phyloP scores from a whole-genome alignment of 1,284 basidiomycete species.

The Malassezia sympodialis region DNA sequence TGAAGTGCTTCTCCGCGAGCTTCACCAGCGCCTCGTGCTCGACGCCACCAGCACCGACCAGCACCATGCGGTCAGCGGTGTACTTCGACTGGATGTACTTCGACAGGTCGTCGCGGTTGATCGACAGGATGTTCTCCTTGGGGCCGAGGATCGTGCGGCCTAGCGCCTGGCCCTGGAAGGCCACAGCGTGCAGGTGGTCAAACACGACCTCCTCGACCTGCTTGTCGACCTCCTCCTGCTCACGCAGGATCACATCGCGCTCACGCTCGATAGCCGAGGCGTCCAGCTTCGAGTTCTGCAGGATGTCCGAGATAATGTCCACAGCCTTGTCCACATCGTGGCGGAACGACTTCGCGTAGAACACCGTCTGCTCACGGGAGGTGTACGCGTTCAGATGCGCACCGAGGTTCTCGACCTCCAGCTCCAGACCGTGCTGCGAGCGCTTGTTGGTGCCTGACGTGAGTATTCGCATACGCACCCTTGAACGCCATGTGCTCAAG shows the following conservation, averaged over 20 bases:
- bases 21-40: slow-evolving; percentile 86
- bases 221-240: slow-evolving; percentile 99
- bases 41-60: slow-evolving; percentile 91
- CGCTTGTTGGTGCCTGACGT: slow-evolving; percentile 69
- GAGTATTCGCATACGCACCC: slow-evolving; percentile 29
- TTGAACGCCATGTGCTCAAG: slow-evolving; percentile 81
- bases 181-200: slow-evolving; percentile 91
- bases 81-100: slow-evolving; percentile 96
- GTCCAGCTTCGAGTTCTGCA: slow-evolving; percentile 95
- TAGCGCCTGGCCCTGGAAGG: slow-evolving; percentile 88
- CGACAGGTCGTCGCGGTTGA: slow-evolving; percentile 78
- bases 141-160: slow-evolving; percentile 96
- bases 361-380: slow-evolving; percentile 96
- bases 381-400: slow-evolving; percentile 98
- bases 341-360: slow-evolving; percentile 97
- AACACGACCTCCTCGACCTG: slow-evolving; percentile 97
- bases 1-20: slow-evolving; percentile 88
- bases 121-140: slow-evolving; percentile 89
- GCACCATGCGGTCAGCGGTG: slow-evolving; percentile 95
- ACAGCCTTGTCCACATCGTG: slow-evolving; percentile 85
- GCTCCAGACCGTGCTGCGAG: slow-evolving; percentile 80
- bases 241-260: slow-evolving; percentile 89
- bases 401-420: slow-evolving; percentile 96
- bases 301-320: slow-evolving; percentile 95
- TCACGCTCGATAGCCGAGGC: slow-evolving; percentile 80